phyloP scores from a whole-genome alignment of 495 filamentous ascomycete species.

The Aspergillus egyptiacus region DNA sequence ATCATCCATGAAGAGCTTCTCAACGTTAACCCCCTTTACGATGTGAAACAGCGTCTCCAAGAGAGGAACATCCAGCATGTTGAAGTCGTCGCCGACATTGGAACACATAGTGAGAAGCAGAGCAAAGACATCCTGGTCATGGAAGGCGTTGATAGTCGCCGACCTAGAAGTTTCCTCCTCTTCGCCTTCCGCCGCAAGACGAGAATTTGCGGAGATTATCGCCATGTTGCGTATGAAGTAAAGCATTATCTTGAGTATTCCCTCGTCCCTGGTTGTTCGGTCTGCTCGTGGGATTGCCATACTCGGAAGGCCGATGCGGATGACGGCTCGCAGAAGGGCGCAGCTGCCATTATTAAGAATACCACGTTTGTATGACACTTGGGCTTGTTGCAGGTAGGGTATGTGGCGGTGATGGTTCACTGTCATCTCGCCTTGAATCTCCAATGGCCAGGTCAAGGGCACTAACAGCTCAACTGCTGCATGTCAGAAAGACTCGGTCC shows the following conservation, averaged over 20 bases:
- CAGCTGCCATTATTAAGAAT: conserved; percentile 76
- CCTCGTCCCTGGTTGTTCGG: conserved; percentile 73
- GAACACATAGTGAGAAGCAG: conserved; percentile 80
- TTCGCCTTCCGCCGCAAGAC: conserved; percentile 58
- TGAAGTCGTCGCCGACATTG: conserved; percentile 88
- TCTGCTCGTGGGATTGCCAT: conserved; percentile 76
- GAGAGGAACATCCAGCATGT: conserved; percentile 73
- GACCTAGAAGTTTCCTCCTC: conserved; percentile 87
- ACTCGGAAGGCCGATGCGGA: conserved; percentile 77
- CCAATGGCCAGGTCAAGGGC: conserved; percentile 90
- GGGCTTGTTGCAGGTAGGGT: conserved; percentile 80
- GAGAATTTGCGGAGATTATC: conserved; percentile 65
- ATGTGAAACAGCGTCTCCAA: conserved; percentile 89
- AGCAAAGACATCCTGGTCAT: conserved; percentile 83
- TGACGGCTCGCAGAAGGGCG: conserved; percentile 67
- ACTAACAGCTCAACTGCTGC: conserved; percentile 75
- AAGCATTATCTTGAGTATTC: conserved; percentile 85
- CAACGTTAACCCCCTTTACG: conserved; percentile 80
- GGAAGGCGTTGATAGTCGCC: conserved; percentile 78
- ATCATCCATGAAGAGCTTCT: conserved; percentile 81
- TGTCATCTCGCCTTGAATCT: conserved; percentile 78
- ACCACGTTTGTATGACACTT: conserved; percentile 81
- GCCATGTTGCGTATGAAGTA: conserved; percentile 85
- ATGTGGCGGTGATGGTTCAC: conserved; percentile 87
- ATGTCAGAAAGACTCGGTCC: conserved; percentile 8